Conservation (phyloP, 208 protist genomes). For the Porcisia deanei region DNA sequence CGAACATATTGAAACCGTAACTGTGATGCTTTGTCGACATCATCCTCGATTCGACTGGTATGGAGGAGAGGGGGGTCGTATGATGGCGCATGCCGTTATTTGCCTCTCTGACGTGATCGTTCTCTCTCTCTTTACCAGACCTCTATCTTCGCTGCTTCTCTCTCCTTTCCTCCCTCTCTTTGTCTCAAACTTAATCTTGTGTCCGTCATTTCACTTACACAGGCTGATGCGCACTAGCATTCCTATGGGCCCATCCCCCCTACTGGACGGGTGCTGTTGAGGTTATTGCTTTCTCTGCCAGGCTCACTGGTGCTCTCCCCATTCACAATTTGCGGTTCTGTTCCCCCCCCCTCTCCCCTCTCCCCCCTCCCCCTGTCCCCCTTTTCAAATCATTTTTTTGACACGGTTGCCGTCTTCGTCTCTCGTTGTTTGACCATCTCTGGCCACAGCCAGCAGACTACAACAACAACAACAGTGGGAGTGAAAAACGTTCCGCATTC, state of each 20-base stretch:
- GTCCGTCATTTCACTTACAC: neutral
- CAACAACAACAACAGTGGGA: neutral
- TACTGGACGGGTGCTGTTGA: neutral
- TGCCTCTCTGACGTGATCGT: neutral
- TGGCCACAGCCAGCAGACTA: neutral
- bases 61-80: neutral
- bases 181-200: neutral
- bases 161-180: neutral
- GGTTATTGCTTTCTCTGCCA: neutral
- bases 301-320: neutral
- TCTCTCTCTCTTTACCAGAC: neutral
- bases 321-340: neutral
- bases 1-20: neutral
- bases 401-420: neutral
- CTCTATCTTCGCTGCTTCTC: neutral
- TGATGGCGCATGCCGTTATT: neutral
- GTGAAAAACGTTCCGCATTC: constrained; percentile 17
- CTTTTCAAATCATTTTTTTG: neutral
- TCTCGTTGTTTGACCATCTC: neutral
- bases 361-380: no score
- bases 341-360: neutral
- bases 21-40: no score
- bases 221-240: neutral
- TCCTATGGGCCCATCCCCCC: no score
- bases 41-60: neutral